Base-by-base conservation (phyloP, 1,284 basidiomycete genomes). In the Kalmanozyma brasiliensis region DNA sequence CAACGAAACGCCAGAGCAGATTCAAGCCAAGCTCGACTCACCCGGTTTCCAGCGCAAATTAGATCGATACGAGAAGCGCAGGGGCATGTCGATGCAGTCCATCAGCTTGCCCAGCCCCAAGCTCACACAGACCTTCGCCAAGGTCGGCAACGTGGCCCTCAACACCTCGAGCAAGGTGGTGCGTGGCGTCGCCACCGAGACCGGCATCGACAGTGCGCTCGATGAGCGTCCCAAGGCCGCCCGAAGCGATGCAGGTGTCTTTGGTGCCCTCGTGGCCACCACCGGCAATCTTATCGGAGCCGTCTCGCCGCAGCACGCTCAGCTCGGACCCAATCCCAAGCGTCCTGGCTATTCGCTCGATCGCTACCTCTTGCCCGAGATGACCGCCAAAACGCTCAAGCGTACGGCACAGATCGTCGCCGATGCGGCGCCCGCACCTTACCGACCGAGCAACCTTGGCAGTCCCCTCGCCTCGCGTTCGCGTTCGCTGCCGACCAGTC, bases 201-300 rank as follows among this genome's bases (percentile, higher is more conserved):
- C 69, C 14, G 79, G 77, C 16, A 51, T 80, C 45, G 73, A 79
- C 29, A 65, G 74, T 19, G 73, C 72, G 14, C 65, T 76, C 37
- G 66, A 74, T 45, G 82, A 85, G 63, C 74, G 86, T n/a, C 89
- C 87, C 4, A 83, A 86, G 34, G 84, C 85, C 3, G 85, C 87
- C 9, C 83, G 86, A 42, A 87, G 84, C 56, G 86, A 84, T 8
- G 90, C 85, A 0, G 90, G 90, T 5, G 89, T 90, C 0, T 87
- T 91, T 72, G 90, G 89, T 11, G 87, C 89, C 8, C 85, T 92
- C 41, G 88, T 92, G 36, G 87, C 89, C 22, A 88, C 87, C 61
- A 89, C 90, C 0, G 89, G 88, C 2, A 89, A 89, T 84, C 20
- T 82, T 3, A 73, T 82, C 35, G 80, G 80, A 24, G 80, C 80